These are phyloP conservation scores for Calonectria honghensis DNA, from an alignment of 2,329 filamentous ascomycete species.

Conservation along the genomic window DNA sequence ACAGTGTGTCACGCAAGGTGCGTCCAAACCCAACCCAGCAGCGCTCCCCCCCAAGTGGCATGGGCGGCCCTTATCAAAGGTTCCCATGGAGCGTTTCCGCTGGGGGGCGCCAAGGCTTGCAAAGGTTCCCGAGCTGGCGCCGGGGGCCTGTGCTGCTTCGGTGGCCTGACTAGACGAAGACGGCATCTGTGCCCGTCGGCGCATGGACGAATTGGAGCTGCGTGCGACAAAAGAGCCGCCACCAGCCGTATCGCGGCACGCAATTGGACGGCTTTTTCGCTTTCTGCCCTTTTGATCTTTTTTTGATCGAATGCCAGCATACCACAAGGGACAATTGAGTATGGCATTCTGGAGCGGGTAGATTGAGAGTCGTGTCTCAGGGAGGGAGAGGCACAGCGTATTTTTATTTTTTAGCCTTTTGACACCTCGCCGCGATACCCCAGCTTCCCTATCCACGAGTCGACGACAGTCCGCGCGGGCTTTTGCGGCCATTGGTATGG, in stretches of 20 bases:
- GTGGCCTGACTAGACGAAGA: slow-evolving; percentile 41
- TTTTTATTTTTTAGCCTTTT: slow-evolving; percentile 15
- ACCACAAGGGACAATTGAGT: not conserved
- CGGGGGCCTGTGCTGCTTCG: slow-evolving; percentile 20
- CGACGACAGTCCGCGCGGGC: not conserved
- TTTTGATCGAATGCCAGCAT: not conserved
- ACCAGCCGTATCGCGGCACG: slow-evolving; percentile 2
- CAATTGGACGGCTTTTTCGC: not conserved
- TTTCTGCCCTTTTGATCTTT: not conserved
- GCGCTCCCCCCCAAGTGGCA: no score
- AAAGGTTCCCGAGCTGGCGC: slow-evolving; percentile 39
- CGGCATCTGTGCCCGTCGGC: slow-evolving; percentile 32
- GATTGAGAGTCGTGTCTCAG: not conserved
- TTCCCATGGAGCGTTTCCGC: slow-evolving; percentile 22
- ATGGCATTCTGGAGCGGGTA: not conserved
- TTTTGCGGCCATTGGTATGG: not conserved
- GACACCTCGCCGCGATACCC: not conserved
- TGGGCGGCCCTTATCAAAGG: slow-evolving; percentile 26
- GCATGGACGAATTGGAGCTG: slow-evolving; percentile 19
- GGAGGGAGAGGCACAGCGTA: not conserved
- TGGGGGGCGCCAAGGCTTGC: slow-evolving; percentile 35
- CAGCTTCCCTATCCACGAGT: not conserved
- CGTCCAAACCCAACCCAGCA: no score
- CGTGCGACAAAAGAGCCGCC: slow-evolving; percentile 26
- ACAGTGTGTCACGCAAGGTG: slow-evolving; percentile 3